Base-by-base conservation (phyloP, 495 filamentous ascomycete genomes). In the Viridothelium virens region DNA sequence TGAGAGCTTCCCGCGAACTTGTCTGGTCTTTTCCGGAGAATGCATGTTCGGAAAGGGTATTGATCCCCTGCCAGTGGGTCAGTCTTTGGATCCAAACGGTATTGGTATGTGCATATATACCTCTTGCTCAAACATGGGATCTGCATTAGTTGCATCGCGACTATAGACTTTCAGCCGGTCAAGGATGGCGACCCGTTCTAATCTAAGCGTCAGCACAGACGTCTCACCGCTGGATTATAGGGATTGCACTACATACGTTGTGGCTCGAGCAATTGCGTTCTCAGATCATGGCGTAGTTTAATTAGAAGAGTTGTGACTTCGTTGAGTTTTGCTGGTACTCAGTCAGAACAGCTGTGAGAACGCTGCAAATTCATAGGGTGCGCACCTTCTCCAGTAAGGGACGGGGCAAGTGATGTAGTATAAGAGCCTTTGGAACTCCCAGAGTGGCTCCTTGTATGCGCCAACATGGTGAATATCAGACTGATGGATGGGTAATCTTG, bases 141-240 rank as follows among this genome's bases (percentile, higher is more conserved):
- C 89, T 39, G 91, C 86, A 76, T 88, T 80, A 63, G 78, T 78
- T 9, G 87, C 83, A 70, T 86, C 84, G 11, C 91, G 88, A 18
- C 91, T 88, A 72, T 89, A 85, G 65, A 92, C 80, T 72, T 95
- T 95, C 44, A 96, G 77, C 65, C 90, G 82, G 64, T 91, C 84
- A 7, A 97, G 83, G 5, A 74, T 56, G 0, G 68, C 46, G 31
- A 68, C 67, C 25, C 70, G 72, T 65, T 76, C 76, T 77, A 56
- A 36, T 31, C 46, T 38, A 34, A 65, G 63, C 34, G 63, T 65
- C 63, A 63, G 61, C n/a, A 14, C 31, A 6, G 18, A 59, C 31
- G 33, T 59, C 36, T 11, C 25, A 7, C 53, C 31, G 31, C 31
- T 59, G 53, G 18, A 10, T 18, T 34, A 34, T 59, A 36, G 6